Evolutionary conservation across 371 early-diverging fungal species (phyloP), one percentile per base, ranked within the genome.

Genomic region (Lichtheimia hyalospora): DNA sequence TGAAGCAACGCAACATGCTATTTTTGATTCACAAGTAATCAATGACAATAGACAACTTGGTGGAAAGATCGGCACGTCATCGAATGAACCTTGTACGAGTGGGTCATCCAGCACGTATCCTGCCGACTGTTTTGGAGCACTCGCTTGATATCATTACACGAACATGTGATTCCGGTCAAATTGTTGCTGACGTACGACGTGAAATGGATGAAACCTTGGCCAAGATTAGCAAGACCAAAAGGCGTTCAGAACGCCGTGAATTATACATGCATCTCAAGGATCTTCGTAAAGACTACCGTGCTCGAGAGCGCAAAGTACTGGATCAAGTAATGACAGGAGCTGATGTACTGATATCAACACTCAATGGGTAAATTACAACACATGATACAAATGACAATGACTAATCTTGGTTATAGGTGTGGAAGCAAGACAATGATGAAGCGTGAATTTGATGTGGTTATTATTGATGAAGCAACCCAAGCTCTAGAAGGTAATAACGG

Each of bases 401-500:
- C 34, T 34, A 34, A 34, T 8, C 1, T 8, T 34, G 34, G 34
- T 0, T 8, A 10, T 54, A 80, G 84, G 5, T 80, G 79, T 60
- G 92, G 81, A 7, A 75, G 84, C 34, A 79, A 75, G 48, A 82
- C 63, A 13, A 71, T 89, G 50, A 64, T 72, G 61, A 66, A 85
- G 7, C 68, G 84, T 41, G 76, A 87, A 43, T 98, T 95, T 77
- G 98, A 97, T 70, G 88, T 88, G 0, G 90, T 96, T 0, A 79
- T 99, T 28, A 94, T 99, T 61, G 99, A 98, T 67, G 98, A 97
- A 74, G 92, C 92, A 0, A 90, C 93, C 5, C 97, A 97, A 67
- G 93, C 95, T 1, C 69, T 91, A 20, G 94, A 94, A 79, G 85
- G 77, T 68, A 68, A 52, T 55, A 3, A 52, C 10, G 5, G 21